Conservation (phyloP, 192 early-diverging fungal species). For the Rhizophlyctis rosea region DNA sequence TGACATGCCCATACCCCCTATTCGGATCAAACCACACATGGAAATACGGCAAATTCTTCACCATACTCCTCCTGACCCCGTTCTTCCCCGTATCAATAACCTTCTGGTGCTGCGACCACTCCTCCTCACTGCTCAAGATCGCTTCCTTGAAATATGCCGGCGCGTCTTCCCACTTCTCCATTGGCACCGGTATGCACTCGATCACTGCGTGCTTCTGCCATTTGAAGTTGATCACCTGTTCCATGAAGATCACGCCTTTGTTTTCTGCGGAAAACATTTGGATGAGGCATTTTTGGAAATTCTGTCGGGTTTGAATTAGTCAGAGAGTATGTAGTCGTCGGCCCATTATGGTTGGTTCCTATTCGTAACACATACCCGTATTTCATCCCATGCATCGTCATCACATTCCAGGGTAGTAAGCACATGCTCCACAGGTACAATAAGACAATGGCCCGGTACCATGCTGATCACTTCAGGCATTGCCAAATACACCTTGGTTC, state of each 20-base stretch:
- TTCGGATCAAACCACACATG: constrained; percentile 95
- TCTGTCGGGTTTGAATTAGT: constrained; percentile 43
- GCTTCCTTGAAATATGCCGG: constrained; percentile 90
- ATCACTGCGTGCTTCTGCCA: constrained; percentile 81
- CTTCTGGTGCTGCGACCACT: constrained; percentile 86
- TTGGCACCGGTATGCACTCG: constrained; percentile 89
- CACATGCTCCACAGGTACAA: constrained; percentile 86
- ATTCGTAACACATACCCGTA: constrained; percentile 56
- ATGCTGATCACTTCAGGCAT: constrained; percentile 72
- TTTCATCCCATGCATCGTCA: constrained; percentile 92
- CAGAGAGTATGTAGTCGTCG: too few relatives aligned
- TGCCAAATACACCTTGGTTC: constrained; percentile 72
- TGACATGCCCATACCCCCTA: constrained; percentile 90
- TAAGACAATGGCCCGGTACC: constrained; percentile 82
- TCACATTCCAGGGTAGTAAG: constrained; percentile 80
- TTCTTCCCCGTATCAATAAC: constrained; percentile 66
- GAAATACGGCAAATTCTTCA: constrained; percentile 85
- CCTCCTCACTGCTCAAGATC: constrained; percentile 70
- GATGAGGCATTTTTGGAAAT: constrained; percentile 94
- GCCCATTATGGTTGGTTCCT: too few relatives aligned
- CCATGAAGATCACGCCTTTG: constrained; percentile 80
- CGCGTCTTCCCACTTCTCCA: constrained; percentile 67
- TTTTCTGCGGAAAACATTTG: constrained; percentile 75
- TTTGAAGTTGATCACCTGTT: constrained; percentile 77
- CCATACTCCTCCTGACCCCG: constrained; percentile 47